Evolutionary conservation across 768 basidiomycete genomes (phyloP), one percentile per base, ranked within the genome.

Genomic region (Suillus placidus): DNA sequence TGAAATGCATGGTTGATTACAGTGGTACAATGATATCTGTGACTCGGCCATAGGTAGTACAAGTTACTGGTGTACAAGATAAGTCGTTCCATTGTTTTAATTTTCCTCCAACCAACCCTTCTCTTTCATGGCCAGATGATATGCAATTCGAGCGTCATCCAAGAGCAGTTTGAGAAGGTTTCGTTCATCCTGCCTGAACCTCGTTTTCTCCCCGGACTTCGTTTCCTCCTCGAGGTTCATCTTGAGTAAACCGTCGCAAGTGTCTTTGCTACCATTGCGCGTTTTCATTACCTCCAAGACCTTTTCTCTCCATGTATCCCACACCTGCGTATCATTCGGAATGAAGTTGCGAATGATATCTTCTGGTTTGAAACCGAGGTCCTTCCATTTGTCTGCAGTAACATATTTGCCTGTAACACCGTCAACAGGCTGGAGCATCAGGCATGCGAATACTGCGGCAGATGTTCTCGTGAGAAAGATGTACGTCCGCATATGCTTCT

Each of bases 251-350:
- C 4, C 2, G 10, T 47, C 10, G n/a, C 45, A 47, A 47, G 45
- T 0, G 10, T 12, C 45, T 23, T 1, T 10, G n/a, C 4, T n/a
- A 5, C n/a, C n/a, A 23, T 12, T 0, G n/a, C 10, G n/a, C 10
- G 4, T 12, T n/a, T n/a, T 23, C n/a, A 47, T 47, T 23, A 47
- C 45, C 2, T 23, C 45, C 45, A 47, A 23, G 20, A 47, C 45
- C 45, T 47, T 47, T 23, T 47, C 4, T 23, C 4, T 47, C 45
- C 45, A 63, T 45, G 40, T 63, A 12, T 4, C 38, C 65, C 65
- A 66, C 32, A 43, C 65, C 20, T 9, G 38, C 35, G 65, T 66
- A 45, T 45, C 54, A 37, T 66, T 66, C 14, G 65, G 65, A 30
- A 66, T 16, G n/a, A 66, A 18, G 23, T 63, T 43, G 20, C 42